Evolutionary conservation across 768 basidiomycete species (phyloP).

Genomic region (Solioccasus polychromus): DNA sequence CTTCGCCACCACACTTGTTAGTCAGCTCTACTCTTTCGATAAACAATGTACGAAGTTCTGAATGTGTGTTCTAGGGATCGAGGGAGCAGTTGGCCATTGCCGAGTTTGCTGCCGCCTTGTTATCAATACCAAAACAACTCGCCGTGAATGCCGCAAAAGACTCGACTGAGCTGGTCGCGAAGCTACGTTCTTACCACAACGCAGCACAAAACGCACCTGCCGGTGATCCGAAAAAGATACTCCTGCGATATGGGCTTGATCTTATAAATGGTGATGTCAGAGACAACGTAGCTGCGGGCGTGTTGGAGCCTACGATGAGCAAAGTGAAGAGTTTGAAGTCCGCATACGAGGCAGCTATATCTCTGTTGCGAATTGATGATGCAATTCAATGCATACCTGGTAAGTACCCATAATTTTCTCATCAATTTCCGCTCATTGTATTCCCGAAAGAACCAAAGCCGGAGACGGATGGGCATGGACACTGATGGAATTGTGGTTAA

Average conservation of each 20-base stretch:
- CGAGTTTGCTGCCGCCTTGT: slow-evolving; percentile 91
- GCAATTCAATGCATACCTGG: slow-evolving; percentile 90
- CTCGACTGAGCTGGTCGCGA: slow-evolving; percentile 95
- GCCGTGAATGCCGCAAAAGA: slow-evolving; percentile 99
- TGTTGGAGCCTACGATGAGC: slow-evolving; percentile 94
- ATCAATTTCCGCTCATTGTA: slow-evolving; percentile 16
- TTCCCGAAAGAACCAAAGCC: slow-evolving; percentile 58
- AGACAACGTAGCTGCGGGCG: slow-evolving; percentile 91
- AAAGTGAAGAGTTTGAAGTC: slow-evolving; percentile 97
- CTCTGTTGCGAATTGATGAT: slow-evolving; percentile 91
- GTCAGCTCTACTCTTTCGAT: slow-evolving; percentile 31
- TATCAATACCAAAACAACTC: slow-evolving; percentile 95
- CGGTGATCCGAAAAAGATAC: slow-evolving; percentile 87
- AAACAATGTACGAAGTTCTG: background rate
- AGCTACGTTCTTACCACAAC: slow-evolving; percentile 95
- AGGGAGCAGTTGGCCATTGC: slow-evolving; percentile 98
- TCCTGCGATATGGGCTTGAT: slow-evolving; percentile 93
- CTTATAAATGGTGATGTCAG: slow-evolving; percentile 91
- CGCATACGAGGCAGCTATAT: slow-evolving; percentile 94
- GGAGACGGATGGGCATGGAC: slow-evolving; percentile 74
- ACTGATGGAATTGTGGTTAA: slow-evolving; percentile 38
- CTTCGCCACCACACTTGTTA: slow-evolving; percentile 94
- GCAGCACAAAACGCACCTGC: slow-evolving; percentile 90
- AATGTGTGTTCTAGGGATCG: slow-evolving; percentile 65
- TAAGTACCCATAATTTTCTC: slow-evolving; percentile 37